These are phyloP conservation scores for Aspergillus incahuasiensis DNA, from an alignment of 495 filamentous ascomycete genomes.

Conservation along the genomic window DNA sequence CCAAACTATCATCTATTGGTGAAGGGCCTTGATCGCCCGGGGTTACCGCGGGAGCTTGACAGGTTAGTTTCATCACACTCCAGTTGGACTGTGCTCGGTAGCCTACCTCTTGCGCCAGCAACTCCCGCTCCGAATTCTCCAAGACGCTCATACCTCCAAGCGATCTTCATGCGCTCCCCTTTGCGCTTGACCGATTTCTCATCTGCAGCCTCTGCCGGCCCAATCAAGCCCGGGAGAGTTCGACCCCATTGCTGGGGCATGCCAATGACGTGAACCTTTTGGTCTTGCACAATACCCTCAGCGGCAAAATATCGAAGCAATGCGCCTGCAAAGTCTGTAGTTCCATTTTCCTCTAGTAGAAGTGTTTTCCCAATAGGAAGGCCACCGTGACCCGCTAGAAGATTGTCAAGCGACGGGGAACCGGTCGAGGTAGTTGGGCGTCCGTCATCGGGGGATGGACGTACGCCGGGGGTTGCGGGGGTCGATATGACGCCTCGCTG, in stretches of 20 bases:
- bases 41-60: slow-evolving; percentile 21
- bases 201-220: slow-evolving; percentile 42
- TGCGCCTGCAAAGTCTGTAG: slow-evolving; percentile 86
- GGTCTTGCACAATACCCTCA: slow-evolving; percentile 88
- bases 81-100: slow-evolving; percentile 3
- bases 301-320: slow-evolving; percentile 87
- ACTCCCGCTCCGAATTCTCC: slow-evolving; percentile 56
- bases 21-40: slow-evolving; percentile 24
- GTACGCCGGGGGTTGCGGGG: slow-evolving; percentile 58
- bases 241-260: slow-evolving; percentile 73
- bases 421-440: slow-evolving; percentile 89
- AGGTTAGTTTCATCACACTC: slow-evolving; percentile 14
- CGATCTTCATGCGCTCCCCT: slow-evolving; percentile 92
- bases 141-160: slow-evolving; percentile 90
- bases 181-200: slow-evolving; percentile 37
- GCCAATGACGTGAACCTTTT: slow-evolving; percentile 80
- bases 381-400: slow-evolving; percentile 86
- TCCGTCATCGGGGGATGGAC: slow-evolving; percentile 86
- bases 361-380: slow-evolving; percentile 76
- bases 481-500: slow-evolving; percentile 27
- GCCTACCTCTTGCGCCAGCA: slow-evolving; percentile 52
- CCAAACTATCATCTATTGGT: slow-evolving; percentile 17
- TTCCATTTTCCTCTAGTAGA: slow-evolving; percentile 86
- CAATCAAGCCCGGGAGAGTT: slow-evolving; percentile 72
- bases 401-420: slow-evolving; percentile 72